These are phyloP conservation scores for Talaromyces sp. DNA, from an alignment of 2,329 filamentous ascomycete species.

Conservation along the genomic window DNA sequence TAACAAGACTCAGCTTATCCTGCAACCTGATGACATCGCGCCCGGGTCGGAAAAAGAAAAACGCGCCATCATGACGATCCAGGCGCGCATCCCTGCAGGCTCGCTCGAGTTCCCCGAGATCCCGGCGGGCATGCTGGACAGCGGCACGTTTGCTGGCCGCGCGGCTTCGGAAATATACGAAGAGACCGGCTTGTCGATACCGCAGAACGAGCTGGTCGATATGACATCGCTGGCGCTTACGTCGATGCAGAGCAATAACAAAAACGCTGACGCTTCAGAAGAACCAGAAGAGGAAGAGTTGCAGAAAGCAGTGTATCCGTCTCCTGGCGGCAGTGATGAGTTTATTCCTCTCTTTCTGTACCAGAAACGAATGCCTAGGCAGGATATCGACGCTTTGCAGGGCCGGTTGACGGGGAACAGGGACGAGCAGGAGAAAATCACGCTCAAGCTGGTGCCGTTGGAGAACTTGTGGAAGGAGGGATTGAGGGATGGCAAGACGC, in stretches of 20 bases:
- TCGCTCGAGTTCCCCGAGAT: slow-evolving; percentile 52
- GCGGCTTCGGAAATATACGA: slow-evolving; percentile 55
- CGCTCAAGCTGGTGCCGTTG: slow-evolving; percentile 50
- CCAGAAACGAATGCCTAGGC: slow-evolving; percentile 47
- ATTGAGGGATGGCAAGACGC: slow-evolving; percentile 51
- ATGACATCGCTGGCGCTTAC: slow-evolving; percentile 48
- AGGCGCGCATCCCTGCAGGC: slow-evolving; percentile 55
- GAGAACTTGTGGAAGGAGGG: slow-evolving; percentile 51
- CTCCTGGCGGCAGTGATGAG: slow-evolving; percentile 54
- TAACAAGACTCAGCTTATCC: slow-evolving; percentile 40
- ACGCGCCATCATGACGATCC: slow-evolving; percentile 50
- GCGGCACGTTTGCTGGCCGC: slow-evolving; percentile 48
- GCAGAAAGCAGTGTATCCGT: slow-evolving; percentile 50
- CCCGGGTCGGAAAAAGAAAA: slow-evolving; percentile 37
- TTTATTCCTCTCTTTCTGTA: slow-evolving; percentile 54
- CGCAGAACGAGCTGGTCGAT: slow-evolving; percentile 47
- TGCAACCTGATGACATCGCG: slow-evolving; percentile 49
- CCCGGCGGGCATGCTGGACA: slow-evolving; percentile 57
- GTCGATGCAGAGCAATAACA: slow-evolving; percentile 8
- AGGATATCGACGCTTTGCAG: slow-evolving; percentile 46
- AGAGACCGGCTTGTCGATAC: slow-evolving; percentile 51
- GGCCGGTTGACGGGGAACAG: slow-evolving; percentile 52
- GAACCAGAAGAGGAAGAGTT: slow-evolving; percentile 32
- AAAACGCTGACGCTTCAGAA: neutral
- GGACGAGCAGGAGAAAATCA: slow-evolving; percentile 55